phyloP scores from a whole-genome alignment of 1,139 yeast genomes.

The Trichomonascaceae sp. region DNA sequence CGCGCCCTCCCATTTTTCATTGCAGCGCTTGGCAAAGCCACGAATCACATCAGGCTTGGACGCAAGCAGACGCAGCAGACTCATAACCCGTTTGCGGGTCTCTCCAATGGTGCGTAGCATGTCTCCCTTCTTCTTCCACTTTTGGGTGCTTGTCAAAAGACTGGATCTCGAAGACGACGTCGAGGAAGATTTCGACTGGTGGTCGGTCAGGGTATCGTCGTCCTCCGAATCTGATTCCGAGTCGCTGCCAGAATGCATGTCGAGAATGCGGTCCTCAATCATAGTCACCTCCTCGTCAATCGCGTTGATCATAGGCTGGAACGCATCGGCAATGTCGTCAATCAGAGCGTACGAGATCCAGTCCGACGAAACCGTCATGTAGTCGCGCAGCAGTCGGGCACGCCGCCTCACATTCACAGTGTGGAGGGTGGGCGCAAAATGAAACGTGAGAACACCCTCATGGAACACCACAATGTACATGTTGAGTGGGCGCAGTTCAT shows the following conservation, averaged over 20 bases:
- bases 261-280: constrained; percentile 80
- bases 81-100: constrained; percentile 89
- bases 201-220: constrained; percentile 18
- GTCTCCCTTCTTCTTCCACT: constrained; percentile 88
- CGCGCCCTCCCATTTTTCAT: constrained; percentile 67
- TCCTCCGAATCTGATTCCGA: constrained; percentile 33
- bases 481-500: constrained; percentile 74
- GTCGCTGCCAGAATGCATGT: constrained; percentile 63
- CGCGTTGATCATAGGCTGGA: constrained; percentile 90
- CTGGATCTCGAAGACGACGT: constrained; percentile 15
- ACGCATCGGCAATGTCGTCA: constrained; percentile 94
- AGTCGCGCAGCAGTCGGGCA: constrained; percentile 76
- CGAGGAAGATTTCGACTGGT: constrained; percentile 11
- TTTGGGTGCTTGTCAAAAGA: constrained; percentile 37
- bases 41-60: constrained; percentile 93
- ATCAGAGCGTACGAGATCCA: constrained; percentile 96
- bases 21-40: constrained; percentile 84
- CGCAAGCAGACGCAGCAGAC: constrained; percentile 67
- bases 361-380: constrained; percentile 79
- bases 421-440: constrained; percentile 90
- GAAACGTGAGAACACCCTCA: constrained; percentile 86
- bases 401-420: constrained; percentile 91
- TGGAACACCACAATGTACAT: constrained; percentile 88
- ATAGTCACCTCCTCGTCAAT: constrained; percentile 83
- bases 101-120: constrained; percentile 92